Evolutionary conservation across 1,284 basidiomycete genomes (phyloP), one percentile per base, ranked within the genome.

Genomic region (Trametes sp.): DNA sequence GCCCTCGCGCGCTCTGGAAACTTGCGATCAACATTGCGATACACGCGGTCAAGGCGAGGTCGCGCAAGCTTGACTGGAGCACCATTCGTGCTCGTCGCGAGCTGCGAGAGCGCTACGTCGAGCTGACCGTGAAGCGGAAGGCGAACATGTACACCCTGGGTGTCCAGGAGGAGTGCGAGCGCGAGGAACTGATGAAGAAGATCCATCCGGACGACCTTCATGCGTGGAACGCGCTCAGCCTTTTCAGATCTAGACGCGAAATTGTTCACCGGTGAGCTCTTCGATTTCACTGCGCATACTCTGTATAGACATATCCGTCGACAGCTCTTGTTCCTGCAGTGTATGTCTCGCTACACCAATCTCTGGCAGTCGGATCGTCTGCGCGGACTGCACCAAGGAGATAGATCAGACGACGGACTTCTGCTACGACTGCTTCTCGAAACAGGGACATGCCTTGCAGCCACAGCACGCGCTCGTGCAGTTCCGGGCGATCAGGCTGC

Each of bases 141-240:
- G 36, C 29, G 19, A n/a, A n/a, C 24, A n/a, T 13, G 11, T 29
- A 29, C 10, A 19, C 24, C 14, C 11, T 33, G 16, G 33, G 41
- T 33, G 11, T 16, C 8, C 35, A 49, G 36, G 52, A 54, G 13
- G 55, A 31, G 36, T 46, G 29, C 28, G 61, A 62, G 21, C 57
- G 56, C 36, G 46, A 19, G 6, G 33, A 44, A 29, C 29, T 62
- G 28, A 19, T 54, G 1, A 49, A 54, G 29, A 35, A n/a, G 7
- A 54, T 54, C 13, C 56, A 51, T 38, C 59, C 59, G 14, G 26
- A 46, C 14, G 59, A 62, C 21, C 61, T 62, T 9, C 44, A 50
- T 13, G 16, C 33, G 16, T 62, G 61, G 61, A 45, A 48, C 23
- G 51, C 42, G 21, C 10, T 54, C 10, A 31, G 9, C 16, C 6